Evolutionary conservation across 2,329 filamentous ascomycete species (phyloP).

Genomic region (Penicillium sp.): DNA sequence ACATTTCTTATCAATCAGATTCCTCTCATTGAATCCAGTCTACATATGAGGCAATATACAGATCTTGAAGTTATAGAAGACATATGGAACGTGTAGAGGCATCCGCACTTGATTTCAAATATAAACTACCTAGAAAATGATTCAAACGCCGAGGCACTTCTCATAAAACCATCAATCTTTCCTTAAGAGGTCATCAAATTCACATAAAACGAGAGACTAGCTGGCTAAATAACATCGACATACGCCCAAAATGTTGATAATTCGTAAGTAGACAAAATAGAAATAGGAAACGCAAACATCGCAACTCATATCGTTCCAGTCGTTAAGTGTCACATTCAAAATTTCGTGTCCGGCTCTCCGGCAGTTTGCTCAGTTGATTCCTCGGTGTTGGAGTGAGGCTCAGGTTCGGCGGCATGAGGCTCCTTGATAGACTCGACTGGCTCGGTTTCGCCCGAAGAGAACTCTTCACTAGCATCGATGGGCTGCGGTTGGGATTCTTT

Average conservation of each 20-base stretch:
- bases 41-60: too few relatives aligned
- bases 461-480: not conserved
- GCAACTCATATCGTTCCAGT: constrained; percentile 28
- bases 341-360: not conserved
- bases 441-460: not conserved
- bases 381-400: not conserved
- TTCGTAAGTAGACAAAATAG: not conserved
- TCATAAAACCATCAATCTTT: not conserved
- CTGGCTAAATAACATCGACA: constrained; percentile 21
- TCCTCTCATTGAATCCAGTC: too few relatives aligned
- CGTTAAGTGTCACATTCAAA: constrained; percentile 16
- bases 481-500: not conserved
- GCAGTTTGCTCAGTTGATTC: not conserved
- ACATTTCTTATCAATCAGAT: not conserved
- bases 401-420: not conserved
- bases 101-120: too few relatives aligned
- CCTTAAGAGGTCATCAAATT: constrained; percentile 10
- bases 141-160: not conserved
- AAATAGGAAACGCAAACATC: constrained; percentile 16
- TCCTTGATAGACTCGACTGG: not conserved
- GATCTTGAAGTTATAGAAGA: too few relatives aligned
- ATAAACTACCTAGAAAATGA: too few relatives aligned
- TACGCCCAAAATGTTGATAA: constrained; percentile 14
- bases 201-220: constrained; percentile 16
- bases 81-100: too few relatives aligned